Evolutionary conservation across 2,329 filamentous ascomycete species (phyloP), one percentile per base, ranked within the genome.

Genomic region (Lachnellula hyalina): DNA sequence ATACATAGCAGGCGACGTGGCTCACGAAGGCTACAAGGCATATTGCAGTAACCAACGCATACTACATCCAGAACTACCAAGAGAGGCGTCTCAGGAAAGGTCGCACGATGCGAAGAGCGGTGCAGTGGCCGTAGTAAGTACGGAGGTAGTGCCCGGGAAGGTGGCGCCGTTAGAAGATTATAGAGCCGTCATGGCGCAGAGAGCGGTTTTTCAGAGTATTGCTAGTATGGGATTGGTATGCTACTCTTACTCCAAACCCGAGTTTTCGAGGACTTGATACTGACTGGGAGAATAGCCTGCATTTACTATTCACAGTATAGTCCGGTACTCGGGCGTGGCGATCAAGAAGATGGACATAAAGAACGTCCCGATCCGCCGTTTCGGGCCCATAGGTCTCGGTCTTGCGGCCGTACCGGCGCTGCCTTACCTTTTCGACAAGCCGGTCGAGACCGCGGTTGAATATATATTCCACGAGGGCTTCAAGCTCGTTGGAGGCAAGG

Each of bases 1-100:
- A 11, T 99, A 99, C 68, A 82, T 99, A 21, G 73, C 91, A 14
- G 93, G 94, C 48, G 94, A 99, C 68, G 93, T 97, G 47, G 80
- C 82, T 35, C 86, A 96, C 68, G 94, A 99, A 72, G 93, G 94
- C 5, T 97, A 96, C 77, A 96, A 96, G 70, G 87, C 93, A 7
- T 97, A 96, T 71, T 81, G 88, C 71, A 83, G 88, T 54, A 97
- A 99, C 69, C 89, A 94, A 71, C 81, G 82, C 40, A 78, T 83
- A 0, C 73, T 91, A 21, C 82, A 92, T 63, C 90, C 90, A 0
- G 77, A 85, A 9, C 69, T 85, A 12, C 77, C 83, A 28, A 52
- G 67, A 40, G 62, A 65, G 56, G 67, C 67, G 40, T 55, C 58
- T 2, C 62, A 64, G 8, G 58, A 61, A 49, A 52, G 67, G 67